Percentiles rank a stretch among this genome's conserved stretches.
Conservation (phyloP, 2,329 filamentous ascomycete genomes). For the Xylariaceae sp. region DNA sequence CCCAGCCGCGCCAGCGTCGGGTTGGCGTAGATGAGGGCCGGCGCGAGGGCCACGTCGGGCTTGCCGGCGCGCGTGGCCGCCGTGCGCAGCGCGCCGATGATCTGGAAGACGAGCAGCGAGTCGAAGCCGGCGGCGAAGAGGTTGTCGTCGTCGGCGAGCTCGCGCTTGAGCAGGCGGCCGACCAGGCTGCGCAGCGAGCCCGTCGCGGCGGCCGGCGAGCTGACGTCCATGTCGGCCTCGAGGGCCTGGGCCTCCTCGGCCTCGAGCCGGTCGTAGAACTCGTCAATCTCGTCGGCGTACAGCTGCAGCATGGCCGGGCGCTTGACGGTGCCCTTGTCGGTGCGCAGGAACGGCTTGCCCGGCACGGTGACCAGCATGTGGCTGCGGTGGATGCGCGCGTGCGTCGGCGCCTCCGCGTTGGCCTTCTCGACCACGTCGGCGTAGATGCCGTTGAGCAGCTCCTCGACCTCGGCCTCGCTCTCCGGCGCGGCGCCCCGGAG, state of each 20-base stretch:
- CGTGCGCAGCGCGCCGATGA: conserved; percentile 27
- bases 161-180: conserved; percentile 11
- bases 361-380: conserved; percentile 16
- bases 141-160: conserved; percentile 15
- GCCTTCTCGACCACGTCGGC: conserved; percentile 16
- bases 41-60: conserved; percentile 22
- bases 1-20: conserved; percentile 26
- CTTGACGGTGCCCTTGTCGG: conserved; percentile 21
- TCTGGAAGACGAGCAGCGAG: conserved; percentile 27
- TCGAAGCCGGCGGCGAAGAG: conserved; percentile 26
- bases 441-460: conserved; percentile 13
- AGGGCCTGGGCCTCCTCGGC: conserved; percentile 15
- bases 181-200: conserved; percentile 11
- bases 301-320: conserved; percentile 14
- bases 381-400: conserved; percentile 15
- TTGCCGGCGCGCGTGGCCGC: conserved; percentile 19
- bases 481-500: conserved; percentile 7
- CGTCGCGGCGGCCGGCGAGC: conserved; percentile 10
- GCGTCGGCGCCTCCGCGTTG: conserved; percentile 12
- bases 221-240: conserved; percentile 12
- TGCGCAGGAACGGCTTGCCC: conserved; percentile 19
- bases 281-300: conserved; percentile 19
- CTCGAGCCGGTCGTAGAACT: conserved; percentile 16
- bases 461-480: conserved; percentile 8
- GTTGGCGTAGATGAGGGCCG: conserved; percentile 30